phyloP scores from a whole-genome alignment of 1,139 yeast species.

The Lodderomyces beijingensis region DNA sequence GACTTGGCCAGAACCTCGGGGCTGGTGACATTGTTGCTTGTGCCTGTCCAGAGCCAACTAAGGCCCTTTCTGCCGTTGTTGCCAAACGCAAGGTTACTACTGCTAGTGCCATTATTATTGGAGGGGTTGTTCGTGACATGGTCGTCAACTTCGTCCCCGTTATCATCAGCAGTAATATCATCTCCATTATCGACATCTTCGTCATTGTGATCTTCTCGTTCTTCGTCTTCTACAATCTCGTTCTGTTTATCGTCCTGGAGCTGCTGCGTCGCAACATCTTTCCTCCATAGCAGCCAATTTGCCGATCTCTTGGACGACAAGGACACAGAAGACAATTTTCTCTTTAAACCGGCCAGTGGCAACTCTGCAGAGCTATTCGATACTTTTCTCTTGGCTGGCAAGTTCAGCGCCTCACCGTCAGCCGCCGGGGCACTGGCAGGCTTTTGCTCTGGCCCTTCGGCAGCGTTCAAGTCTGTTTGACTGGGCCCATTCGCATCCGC shows the following conservation, averaged over 20 bases:
- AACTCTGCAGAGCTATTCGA: background rate
- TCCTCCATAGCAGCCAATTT: constrained; percentile 19
- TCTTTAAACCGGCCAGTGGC: constrained; percentile 6
- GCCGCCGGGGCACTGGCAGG: background rate
- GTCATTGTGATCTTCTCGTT: constrained; percentile 19
- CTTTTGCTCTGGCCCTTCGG: background rate
- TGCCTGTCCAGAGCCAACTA: background rate
- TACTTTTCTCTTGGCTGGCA: constrained; percentile 3
- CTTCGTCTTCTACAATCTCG: constrained; percentile 16
- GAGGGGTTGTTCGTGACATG: constrained; percentile 18
- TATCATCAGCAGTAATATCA: constrained; percentile 23
- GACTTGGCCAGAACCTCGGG: background rate
- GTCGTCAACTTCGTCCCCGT: constrained; percentile 33
- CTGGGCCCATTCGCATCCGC: background rate
- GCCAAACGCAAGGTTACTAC: background rate
- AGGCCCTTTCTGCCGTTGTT: background rate
- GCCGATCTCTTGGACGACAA: constrained; percentile 19
- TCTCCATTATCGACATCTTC: constrained; percentile 21
- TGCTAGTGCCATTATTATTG: constrained; percentile 1
- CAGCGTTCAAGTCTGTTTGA: background rate
- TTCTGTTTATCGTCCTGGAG: constrained; percentile 7
- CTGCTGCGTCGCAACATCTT: constrained; percentile 4
- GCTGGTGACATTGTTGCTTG: background rate
- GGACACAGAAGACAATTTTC: constrained; percentile 18
- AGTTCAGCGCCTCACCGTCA: background rate